Percentiles rank a stretch among this genome's conserved stretches.
Conservation (phyloP, 2,329 filamentous ascomycete species). For the Dactylella cylindrospora region DNA sequence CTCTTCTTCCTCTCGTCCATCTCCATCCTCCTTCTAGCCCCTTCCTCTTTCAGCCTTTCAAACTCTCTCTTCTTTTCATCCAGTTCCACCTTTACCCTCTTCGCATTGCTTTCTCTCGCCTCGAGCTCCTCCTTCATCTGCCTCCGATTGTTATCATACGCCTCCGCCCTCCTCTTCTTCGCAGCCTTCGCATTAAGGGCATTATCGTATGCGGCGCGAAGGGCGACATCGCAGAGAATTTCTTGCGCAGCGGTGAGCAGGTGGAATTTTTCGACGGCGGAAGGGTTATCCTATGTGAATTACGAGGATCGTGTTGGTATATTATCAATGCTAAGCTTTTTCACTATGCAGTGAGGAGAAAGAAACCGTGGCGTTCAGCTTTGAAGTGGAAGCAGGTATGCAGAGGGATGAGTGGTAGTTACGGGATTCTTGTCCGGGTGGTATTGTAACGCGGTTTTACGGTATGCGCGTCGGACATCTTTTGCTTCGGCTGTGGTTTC, state of each 20-base stretch:
- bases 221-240: constrained; percentile 55
- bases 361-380: constrained; percentile 23
- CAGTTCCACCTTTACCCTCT: constrained; percentile 53
- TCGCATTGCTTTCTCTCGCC: constrained; percentile 53
- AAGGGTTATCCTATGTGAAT: constrained; percentile 48
- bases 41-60: constrained; percentile 51
- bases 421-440: constrained; percentile 60
- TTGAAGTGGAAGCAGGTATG: neutral
- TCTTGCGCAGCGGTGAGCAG: constrained; percentile 57
- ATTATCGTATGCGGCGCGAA: constrained; percentile 56
- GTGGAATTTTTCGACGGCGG: constrained; percentile 58
- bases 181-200: constrained; percentile 54
- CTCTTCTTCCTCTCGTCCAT: constrained; percentile 54
- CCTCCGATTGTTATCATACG: constrained; percentile 54
- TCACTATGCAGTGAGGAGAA: constrained; percentile 12
- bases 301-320: constrained; percentile 24
- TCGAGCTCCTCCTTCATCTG: constrained; percentile 60
- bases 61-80: constrained; percentile 49
- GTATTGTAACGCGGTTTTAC: constrained; percentile 58
- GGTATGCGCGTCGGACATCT: constrained; percentile 57
- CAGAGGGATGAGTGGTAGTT: constrained; percentile 10
- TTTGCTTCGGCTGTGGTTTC: constrained; percentile 53
- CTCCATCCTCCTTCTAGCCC: constrained; percentile 54
- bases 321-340: neutral
- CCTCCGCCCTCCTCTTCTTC: constrained; percentile 54